Evolutionary conservation across 495 filamentous ascomycete genomes (phyloP).

Genomic region (Aspergillus nanangensis): DNA sequence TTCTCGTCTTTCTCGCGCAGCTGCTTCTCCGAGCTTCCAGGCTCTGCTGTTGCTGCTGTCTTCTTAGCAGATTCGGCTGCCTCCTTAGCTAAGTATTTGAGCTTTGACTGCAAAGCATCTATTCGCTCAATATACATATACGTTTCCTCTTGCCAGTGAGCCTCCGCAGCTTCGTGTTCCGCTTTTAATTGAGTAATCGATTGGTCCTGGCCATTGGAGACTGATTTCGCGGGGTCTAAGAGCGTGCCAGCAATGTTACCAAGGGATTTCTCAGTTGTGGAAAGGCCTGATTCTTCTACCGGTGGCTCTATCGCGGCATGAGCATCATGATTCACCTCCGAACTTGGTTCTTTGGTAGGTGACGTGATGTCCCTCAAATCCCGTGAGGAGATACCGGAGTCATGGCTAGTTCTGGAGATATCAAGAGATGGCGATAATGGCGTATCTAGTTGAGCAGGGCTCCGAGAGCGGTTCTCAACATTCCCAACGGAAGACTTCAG

Average conservation of each 20-base stretch:
- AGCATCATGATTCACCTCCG: no score
- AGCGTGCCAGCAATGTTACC: no score
- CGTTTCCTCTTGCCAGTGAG: constrained; percentile 71
- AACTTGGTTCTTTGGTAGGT: no score
- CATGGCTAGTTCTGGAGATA: constrained; percentile 25
- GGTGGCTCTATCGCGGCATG: constrained; percentile 7
- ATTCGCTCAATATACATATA: constrained; percentile 84
- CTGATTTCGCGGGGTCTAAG: neutral
- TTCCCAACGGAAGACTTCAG: constrained; percentile 14
- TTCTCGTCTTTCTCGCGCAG: constrained; percentile 85
- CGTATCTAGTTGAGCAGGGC: constrained; percentile 10
- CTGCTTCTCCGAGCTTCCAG: constrained; percentile 67
- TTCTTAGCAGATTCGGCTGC: constrained; percentile 66
- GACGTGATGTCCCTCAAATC: constrained; percentile 2
- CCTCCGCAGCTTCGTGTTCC: constrained; percentile 55
- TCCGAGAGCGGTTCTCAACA: constrained; percentile 14
- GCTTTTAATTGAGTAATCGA: constrained; percentile 46
- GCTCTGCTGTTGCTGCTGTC: constrained; percentile 53
- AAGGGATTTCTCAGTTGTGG: no score
- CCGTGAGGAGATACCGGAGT: constrained; percentile 27
- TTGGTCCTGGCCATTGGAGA: constrained; percentile 22
- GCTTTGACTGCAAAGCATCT: constrained; percentile 85
- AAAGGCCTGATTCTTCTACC: constrained; percentile 6
- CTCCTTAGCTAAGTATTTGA: constrained; percentile 79
- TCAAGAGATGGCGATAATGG: neutral